Conservation (phyloP, 306 rosid species). For the Quercus ilex region DNA sequence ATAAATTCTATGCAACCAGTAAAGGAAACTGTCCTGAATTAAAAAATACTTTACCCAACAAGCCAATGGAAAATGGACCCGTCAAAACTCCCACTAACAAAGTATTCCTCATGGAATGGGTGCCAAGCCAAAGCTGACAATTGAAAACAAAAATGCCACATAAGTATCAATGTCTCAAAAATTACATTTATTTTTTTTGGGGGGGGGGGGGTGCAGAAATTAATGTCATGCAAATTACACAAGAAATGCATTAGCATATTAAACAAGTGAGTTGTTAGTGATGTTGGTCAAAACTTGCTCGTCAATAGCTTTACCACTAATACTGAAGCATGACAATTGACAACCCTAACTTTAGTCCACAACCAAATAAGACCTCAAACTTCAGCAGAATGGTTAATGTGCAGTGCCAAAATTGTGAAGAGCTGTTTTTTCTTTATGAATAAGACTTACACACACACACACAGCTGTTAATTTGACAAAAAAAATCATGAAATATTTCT, state of each 20-base stretch:
- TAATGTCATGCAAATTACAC: neutral
- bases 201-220: too few relatives aligned
- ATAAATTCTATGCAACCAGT: neutral
- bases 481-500: too few relatives aligned
- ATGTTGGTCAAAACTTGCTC: neutral
- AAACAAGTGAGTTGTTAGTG: neutral
- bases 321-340: neutral
- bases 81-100: slow-evolving; percentile 95
- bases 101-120: slow-evolving; percentile 97
- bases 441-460: too few relatives aligned
- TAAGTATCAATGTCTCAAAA: slow-evolving; percentile 19
- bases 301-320: neutral
- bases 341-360: neutral
- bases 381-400: neutral
- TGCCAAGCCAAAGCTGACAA: slow-evolving; percentile 95
- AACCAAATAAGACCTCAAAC: neutral
- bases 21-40: slow-evolving; percentile 7
- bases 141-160: slow-evolving; percentile 19
- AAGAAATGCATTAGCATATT: slow-evolving; percentile 21
- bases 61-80: slow-evolving; percentile 99
- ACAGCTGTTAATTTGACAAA: too few relatives aligned
- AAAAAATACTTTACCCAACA: slow-evolving; percentile 70
- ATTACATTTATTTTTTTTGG: too few relatives aligned
- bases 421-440: too few relatives aligned
- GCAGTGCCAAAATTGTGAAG: too few relatives aligned